A percentile compares a stretch with the other conserved stretches of the same genome.
phyloP scores from a whole-genome alignment of 768 basidiomycete genomes.

The Cystobasidium onofrii region DNA sequence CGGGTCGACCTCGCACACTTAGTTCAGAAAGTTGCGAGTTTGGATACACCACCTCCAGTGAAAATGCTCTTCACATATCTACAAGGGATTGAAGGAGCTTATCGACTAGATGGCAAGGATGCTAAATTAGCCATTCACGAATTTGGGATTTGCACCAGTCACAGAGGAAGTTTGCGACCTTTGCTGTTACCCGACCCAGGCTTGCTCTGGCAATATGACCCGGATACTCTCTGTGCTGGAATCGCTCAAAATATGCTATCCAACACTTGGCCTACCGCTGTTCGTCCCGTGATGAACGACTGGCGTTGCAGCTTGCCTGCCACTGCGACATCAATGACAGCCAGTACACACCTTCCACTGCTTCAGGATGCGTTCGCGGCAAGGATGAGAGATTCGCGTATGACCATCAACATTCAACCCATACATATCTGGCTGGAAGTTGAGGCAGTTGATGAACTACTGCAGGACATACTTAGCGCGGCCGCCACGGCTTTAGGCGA shows the following conservation, averaged over 20 bases:
- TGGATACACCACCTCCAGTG: background rate
- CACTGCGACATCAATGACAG: background rate
- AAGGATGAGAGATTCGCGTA: background rate
- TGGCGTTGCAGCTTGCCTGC: background rate
- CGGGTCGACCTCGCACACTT: background rate
- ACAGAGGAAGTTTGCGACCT: background rate
- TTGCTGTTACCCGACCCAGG: constrained; percentile 13
- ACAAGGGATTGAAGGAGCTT: background rate
- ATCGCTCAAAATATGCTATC: too few relatives aligned
- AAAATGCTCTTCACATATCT: background rate
- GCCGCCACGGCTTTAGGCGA: too few relatives aligned
- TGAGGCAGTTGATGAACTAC: background rate
- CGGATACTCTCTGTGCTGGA: background rate
- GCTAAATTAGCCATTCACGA: constrained; percentile 6
- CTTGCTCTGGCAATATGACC: constrained; percentile 22
- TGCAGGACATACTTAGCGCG: background rate
- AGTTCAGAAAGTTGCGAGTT: background rate
- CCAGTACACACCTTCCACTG: background rate
- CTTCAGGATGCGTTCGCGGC: constrained; percentile 2
- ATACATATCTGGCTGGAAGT: constrained; percentile 34
- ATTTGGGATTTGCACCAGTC: background rate
- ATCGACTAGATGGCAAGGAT: background rate
- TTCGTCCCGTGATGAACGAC: background rate
- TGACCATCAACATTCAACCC: constrained; percentile 27
- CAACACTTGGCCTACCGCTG: background rate